Conservation (phyloP, 2,329 filamentous ascomycete genomes). For the Aspergillus fumigatus region DNA sequence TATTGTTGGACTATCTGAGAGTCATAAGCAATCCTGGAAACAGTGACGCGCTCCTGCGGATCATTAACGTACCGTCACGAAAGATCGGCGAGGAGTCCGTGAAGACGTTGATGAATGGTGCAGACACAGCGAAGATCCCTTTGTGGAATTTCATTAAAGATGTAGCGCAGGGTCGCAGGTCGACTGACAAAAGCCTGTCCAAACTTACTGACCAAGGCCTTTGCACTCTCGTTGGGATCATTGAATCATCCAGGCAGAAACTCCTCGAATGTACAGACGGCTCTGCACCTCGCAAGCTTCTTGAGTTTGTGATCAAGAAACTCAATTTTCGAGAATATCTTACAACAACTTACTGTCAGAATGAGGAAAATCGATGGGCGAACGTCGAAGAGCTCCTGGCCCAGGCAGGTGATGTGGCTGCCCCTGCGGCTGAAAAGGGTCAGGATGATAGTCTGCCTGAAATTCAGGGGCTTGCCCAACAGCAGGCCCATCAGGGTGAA, state of each 20-base stretch:
- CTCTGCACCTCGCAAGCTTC: constrained; percentile 43
- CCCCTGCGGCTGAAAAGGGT: constrained; percentile 50
- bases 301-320: constrained; percentile 58
- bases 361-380: constrained; percentile 74
- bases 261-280: constrained; percentile 43
- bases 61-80: constrained; percentile 79
- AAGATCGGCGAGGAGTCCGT: constrained; percentile 77
- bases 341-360: constrained; percentile 64
- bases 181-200: constrained; percentile 51
- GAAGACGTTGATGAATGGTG: constrained; percentile 69
- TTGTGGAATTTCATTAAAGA: constrained; percentile 72
- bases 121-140: constrained; percentile 62
- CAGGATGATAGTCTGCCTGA: constrained; percentile 54
- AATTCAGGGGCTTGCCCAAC: constrained; percentile 68
- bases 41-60: constrained; percentile 76
- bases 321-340: constrained; percentile 72
- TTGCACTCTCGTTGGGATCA: constrained; percentile 54
- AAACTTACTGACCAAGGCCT: constrained; percentile 55
- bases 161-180: constrained; percentile 49
- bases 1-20: constrained; percentile 80
- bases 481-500: constrained; percentile 45
- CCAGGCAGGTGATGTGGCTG: constrained; percentile 67
- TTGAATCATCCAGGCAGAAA: constrained; percentile 55
- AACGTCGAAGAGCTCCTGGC: constrained; percentile 85
- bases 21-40: constrained; percentile 80